Percentiles rank a stretch among this genome's conserved stretches.
Evolutionary conservation across 2,329 filamentous ascomycete genomes (phyloP).

Genomic region (Ilyonectria mors-panacis): DNA sequence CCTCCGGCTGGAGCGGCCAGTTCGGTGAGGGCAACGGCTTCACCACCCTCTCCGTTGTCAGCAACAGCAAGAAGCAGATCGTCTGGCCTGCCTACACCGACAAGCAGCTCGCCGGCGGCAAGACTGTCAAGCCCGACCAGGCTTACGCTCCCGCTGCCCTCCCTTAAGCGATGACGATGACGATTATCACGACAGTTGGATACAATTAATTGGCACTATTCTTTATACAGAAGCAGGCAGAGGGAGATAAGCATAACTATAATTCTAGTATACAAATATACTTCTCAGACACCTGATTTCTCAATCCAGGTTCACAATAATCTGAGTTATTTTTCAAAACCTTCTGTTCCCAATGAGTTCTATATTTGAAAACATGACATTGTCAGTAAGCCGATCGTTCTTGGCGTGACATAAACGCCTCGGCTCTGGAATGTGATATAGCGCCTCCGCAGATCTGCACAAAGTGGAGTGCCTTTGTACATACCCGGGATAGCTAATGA

Average conservation of each 20-base stretch:
- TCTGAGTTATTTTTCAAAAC: constrained; percentile 9
- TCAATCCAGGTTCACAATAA: constrained; percentile 12
- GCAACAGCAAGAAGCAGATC: constrained; percentile 61
- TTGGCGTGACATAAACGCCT: background rate
- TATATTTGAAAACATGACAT: background rate
- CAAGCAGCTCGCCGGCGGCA: constrained; percentile 60
- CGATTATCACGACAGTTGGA: background rate
- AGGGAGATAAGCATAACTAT: constrained; percentile 2
- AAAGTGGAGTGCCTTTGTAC: background rate
- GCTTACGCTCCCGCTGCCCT: constrained; percentile 57
- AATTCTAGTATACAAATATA: constrained; percentile 10
- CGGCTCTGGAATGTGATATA: background rate
- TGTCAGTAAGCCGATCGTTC: background rate
- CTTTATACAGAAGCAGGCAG: background rate
- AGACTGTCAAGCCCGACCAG: constrained; percentile 65
- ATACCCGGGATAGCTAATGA: background rate
- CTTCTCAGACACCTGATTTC: background rate
- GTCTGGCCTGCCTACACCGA: constrained; percentile 69
- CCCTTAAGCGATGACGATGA: constrained; percentile 30
- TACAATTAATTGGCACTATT: background rate
- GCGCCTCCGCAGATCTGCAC: background rate
- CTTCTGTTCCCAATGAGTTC: background rate
- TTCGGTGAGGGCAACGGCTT: constrained; percentile 68
- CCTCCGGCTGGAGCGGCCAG: constrained; percentile 69
- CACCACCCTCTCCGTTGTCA: constrained; percentile 66